These are phyloP conservation scores for Globisporangium mamillatum DNA, from an alignment of 352 stramenopile genomes.

Conservation along the genomic window DNA sequence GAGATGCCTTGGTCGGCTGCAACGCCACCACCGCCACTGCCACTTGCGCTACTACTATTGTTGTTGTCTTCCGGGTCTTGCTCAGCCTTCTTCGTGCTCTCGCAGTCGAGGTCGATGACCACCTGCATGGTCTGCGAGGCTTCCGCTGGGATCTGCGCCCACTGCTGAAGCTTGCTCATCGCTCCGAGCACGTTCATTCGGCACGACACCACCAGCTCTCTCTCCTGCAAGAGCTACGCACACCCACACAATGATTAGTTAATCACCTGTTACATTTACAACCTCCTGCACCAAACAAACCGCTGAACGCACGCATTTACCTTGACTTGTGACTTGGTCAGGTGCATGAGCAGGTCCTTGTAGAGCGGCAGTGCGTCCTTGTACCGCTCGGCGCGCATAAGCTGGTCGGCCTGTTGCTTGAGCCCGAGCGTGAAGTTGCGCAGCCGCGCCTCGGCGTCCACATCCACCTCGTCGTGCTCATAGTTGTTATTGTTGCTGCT, in stretches of 20 bases:
- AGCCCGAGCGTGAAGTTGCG: slow-evolving; percentile 37
- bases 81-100: slow-evolving; percentile 15
- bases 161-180: slow-evolving; percentile 58
- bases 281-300: not conserved
- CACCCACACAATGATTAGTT: not conserved
- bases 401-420: slow-evolving; percentile 65
- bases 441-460: slow-evolving; percentile 46
- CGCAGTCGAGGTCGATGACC: slow-evolving; percentile 39
- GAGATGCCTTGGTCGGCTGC: not conserved
- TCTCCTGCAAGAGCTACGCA: slow-evolving; percentile 40
- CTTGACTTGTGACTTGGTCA: slow-evolving; percentile 66
- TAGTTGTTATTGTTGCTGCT: slow-evolving; percentile 15
- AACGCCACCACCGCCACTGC: not conserved
- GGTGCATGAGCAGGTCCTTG: slow-evolving; percentile 65
- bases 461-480: slow-evolving; percentile 30
- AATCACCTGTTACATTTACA: not conserved
- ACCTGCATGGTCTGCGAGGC: slow-evolving; percentile 43
- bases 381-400: slow-evolving; percentile 48
- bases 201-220: slow-evolving; percentile 63
- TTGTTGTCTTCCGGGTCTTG: slow-evolving; percentile 9
- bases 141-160: slow-evolving; percentile 43
- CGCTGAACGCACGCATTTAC: slow-evolving; percentile 10
- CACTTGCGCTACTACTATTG: not conserved
- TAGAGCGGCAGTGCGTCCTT: slow-evolving; percentile 60
- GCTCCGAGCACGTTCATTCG: slow-evolving; percentile 63